Evolutionary conservation across 805 yeast species (phyloP), one percentile per base, ranked within the genome.

Genomic region (Zygosaccharomyces bailii): DNA sequence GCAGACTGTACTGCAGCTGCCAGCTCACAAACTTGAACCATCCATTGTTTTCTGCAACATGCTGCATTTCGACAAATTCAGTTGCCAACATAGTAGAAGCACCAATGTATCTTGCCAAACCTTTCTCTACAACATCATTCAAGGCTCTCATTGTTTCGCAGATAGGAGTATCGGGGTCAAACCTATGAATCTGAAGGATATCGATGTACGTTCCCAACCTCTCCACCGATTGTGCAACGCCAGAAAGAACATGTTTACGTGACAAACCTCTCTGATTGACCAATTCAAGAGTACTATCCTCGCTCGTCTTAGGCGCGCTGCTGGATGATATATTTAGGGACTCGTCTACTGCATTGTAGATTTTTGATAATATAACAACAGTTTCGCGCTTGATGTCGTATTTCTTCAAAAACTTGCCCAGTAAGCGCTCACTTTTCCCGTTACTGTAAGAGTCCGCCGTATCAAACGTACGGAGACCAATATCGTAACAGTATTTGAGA

Each of bases 71-170:
- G 2, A 70, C 77, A 57, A 81, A 80, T 51, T 80, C 78, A 13
- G 65, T 60, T 1, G 80, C 73, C 50, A 68, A 66, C 85, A 81
- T 80, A 1, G 81, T 63, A 1, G 84, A 79, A 1, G 85, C 84
- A 10, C 86, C 86, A 46, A 80, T 70, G 56, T 80, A 80, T 41
- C 83, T 66, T 2, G 70, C 68, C 18, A 63, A 54, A n/a, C 82
- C 82, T 27, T 53, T 44, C 31, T 69, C 66, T 17, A 77, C 74
- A 14, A 75, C 68, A 48, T 74, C 78, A 55, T 80, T 73, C 54
- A 80, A 63, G 0, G 84, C 74, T 52, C 63, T 72, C 82, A 80
- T 78, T 21, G 70, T 73, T 53, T 80, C 85, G 39, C 69, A 69
- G 43, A 70, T 67, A 24, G 81, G 77, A 3, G 75, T 70, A 3